Base-by-base conservation (phyloP, 257 asterid species). In the Fraxinus anomala region DNA sequence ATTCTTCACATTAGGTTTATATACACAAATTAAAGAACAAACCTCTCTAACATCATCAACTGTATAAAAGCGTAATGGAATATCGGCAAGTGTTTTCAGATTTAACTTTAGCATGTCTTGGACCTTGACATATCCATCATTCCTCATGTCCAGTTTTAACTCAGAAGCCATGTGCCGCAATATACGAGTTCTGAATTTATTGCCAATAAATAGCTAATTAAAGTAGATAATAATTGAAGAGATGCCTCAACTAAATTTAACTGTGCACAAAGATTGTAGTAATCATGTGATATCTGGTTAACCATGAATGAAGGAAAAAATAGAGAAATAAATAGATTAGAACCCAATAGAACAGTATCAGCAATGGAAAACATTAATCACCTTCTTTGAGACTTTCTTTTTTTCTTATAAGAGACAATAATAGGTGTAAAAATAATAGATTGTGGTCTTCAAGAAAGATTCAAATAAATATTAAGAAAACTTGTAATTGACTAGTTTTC, bases 161-260 rank as follows among this genome's bases (percentile, higher is more conserved):
- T 93, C 96, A 39, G 94, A 83, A 77, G 96, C 97, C 99, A 88
- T 89, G 82, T 93, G 99, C 81, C 97, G 91, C 83, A 93, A 84
- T 85, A 95, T 73, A 54, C 97, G 91, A 5, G 97, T 91, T 81
- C 99, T 92, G 89, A 42, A 86, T 82, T 51, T 24, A 76, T 9
- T 24, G 69, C 34, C 68, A 42, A 73, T 23, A 47, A 51, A 37
- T 9, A 67, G 71, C 49, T 7, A 23, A 70, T 30, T 28, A 1
- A 39, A 65, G 26, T 63, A 63, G 72, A 78, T 23, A 44, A 63
- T 16, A 77, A 26, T 3, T 34, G 26, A 28, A 21, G 21, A 17
- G 28, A 68, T 30, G 13, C 4, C 36, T 68, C 36, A 59, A 30
- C 7, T 36, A 37, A n/a, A 26, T 16, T 9, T 7, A 74, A 63